Conservation (phyloP, 495 filamentous ascomycete species). For the Clavariopsis aquatica region DNA sequence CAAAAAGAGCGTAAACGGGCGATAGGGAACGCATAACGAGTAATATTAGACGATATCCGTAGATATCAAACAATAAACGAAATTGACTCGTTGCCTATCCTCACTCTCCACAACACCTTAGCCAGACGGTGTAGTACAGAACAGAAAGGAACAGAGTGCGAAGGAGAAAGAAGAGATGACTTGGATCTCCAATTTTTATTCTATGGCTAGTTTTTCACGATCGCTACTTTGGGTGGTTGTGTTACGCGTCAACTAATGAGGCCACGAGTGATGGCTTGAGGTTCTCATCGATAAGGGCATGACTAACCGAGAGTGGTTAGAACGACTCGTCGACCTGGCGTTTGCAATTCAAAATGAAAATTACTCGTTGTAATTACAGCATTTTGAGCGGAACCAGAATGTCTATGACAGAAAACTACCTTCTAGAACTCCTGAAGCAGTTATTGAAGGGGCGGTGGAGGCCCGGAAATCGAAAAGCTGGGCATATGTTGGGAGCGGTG, state of each 20-base stretch:
- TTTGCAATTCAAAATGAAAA: background rate
- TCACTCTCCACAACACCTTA: background rate
- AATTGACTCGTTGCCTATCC: background rate
- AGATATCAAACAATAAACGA: background rate
- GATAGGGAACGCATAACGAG: background rate
- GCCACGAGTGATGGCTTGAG: background rate
- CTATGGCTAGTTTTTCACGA: slow-evolving; percentile 5
- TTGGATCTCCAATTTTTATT: background rate
- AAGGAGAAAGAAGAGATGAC: background rate
- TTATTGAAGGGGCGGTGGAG: background rate
- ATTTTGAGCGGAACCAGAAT: background rate
- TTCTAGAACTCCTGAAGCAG: background rate
- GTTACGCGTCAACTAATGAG: slow-evolving; percentile 14
- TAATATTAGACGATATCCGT: background rate
- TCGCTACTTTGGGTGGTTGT: slow-evolving; percentile 6
- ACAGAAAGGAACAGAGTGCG: background rate
- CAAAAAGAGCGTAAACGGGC: background rate
- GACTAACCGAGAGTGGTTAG: background rate
- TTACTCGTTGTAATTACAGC: background rate
- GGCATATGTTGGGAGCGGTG: background rate
- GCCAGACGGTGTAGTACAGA: background rate
- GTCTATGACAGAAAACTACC: background rate
- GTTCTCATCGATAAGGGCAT: background rate
- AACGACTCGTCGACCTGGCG: background rate
- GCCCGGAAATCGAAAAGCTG: background rate